Evolutionary conservation across 176 grass and related monocot genomes (phyloP).

Genomic region (Miscanthus lutarioriparius): DNA sequence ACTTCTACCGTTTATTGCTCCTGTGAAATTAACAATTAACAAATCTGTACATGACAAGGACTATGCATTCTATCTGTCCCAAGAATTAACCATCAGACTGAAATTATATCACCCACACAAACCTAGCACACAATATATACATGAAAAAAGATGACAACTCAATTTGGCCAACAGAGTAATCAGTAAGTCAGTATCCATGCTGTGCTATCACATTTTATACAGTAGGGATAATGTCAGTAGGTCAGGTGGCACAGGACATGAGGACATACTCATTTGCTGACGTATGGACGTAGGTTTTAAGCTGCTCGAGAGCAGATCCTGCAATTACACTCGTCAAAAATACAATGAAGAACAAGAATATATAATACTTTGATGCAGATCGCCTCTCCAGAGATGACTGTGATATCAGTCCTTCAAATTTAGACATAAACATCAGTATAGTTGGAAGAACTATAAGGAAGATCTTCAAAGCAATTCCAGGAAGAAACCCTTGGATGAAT

Average conservation of each 20-base stretch:
- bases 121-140: too few species aligned
- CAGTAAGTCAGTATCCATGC: not conserved
- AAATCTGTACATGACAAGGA: not conserved
- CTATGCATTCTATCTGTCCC: not conserved
- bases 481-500: slow-evolving; percentile 96
- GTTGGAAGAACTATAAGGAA: slow-evolving; percentile 93
- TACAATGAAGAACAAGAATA: slow-evolving; percentile 93
- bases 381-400: slow-evolving; percentile 78
- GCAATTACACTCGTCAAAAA: slow-evolving; percentile 72
- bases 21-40: not conserved
- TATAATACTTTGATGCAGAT: slow-evolving; percentile 83
- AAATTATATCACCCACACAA: not conserved
- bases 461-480: slow-evolving; percentile 90
- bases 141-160: not conserved
- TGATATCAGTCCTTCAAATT: slow-evolving; percentile 82
- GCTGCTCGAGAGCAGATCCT: slow-evolving; percentile 87
- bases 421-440: slow-evolving; percentile 98
- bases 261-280: slow-evolving; percentile 82
- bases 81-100: not conserved
- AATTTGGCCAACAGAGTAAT: not conserved
- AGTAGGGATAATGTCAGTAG: not conserved
- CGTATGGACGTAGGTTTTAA: slow-evolving; percentile 61
- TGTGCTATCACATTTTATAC: not conserved
- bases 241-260: slow-evolving; percentile 37
- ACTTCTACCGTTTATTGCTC: not conserved